Evolutionary conservation across 2,329 filamentous ascomycete genomes (phyloP).

Genomic region (Biscogniauxia marginata): DNA sequence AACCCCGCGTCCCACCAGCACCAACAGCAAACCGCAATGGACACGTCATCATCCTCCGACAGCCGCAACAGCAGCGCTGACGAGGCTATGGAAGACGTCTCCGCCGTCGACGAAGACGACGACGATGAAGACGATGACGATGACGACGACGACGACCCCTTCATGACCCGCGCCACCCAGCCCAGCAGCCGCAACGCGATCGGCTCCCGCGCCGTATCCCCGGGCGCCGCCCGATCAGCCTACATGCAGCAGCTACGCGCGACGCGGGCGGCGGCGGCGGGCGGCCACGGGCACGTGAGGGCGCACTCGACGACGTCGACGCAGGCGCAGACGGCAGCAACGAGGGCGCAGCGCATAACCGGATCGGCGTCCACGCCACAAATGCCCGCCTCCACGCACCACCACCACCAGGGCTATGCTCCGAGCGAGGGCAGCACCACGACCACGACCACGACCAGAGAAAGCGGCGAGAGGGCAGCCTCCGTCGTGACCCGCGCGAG

Average conservation of each 20-base stretch:
- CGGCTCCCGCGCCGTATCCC: constrained; percentile 17
- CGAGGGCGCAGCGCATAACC: constrained; percentile 19
- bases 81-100: constrained; percentile 27
- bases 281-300: constrained; percentile 11
- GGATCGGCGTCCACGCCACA: constrained; percentile 13
- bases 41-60: constrained; percentile 18
- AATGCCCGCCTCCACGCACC: background rate
- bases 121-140: constrained; percentile 21
- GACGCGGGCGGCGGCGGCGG: constrained; percentile 6
- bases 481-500: constrained; percentile 13
- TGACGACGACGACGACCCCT: constrained; percentile 29
- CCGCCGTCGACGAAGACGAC: constrained; percentile 6
- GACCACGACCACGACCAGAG: background rate
- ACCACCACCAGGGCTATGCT: background rate
- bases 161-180: constrained; percentile 21
- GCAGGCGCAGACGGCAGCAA: constrained; percentile 10
- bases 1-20: background rate
- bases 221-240: constrained; percentile 21
- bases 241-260: constrained; percentile 24
- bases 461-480: background rate
- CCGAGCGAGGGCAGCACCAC: constrained; percentile 4
- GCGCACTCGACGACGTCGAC: background rate
- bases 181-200: constrained; percentile 11
- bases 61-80: constrained; percentile 16
- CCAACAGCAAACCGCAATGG: constrained; percentile 14